Percentiles rank a stretch among this genome's conserved stretches.
phyloP scores from a whole-genome alignment of 495 filamentous ascomycete genomes.

The Talaromyces nanjingensis region DNA sequence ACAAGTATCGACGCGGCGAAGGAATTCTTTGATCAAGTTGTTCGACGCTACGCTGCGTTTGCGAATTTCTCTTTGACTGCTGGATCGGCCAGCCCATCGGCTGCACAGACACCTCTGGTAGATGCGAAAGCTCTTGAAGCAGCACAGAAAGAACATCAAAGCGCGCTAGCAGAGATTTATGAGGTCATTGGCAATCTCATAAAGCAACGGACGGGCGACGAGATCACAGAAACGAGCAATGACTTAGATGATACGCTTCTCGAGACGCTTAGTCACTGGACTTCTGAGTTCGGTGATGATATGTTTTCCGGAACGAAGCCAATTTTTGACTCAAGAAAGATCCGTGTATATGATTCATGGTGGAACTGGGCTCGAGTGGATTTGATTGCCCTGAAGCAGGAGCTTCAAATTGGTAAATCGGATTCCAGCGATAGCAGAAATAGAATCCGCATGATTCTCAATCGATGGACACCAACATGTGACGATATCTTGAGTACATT shows the following conservation, averaged over 20 bases:
- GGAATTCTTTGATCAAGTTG: slow-evolving; percentile 73
- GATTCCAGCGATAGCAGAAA: background rate
- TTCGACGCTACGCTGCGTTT: slow-evolving; percentile 80
- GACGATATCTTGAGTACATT: slow-evolving; percentile 11
- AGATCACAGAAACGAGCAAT: slow-evolving; percentile 75
- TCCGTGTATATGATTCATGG: background rate
- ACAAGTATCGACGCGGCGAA: slow-evolving; percentile 86
- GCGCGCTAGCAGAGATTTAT: slow-evolving; percentile 90
- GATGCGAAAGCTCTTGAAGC: slow-evolving; percentile 95
- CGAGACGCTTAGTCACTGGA: slow-evolving; percentile 90
- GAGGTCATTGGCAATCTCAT: slow-evolving; percentile 91
- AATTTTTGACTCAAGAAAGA: slow-evolving; percentile 52
- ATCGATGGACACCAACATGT: slow-evolving; percentile 18
- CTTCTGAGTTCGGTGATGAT: slow-evolving; percentile 87
- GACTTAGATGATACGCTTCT: slow-evolving; percentile 79
- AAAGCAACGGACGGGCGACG: slow-evolving; percentile 92
- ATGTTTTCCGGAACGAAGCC: slow-evolving; percentile 93
- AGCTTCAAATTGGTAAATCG: background rate
- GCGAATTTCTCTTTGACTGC: slow-evolving; percentile 79
- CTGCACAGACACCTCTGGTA: slow-evolving; percentile 89
- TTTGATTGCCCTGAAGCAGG: background rate
- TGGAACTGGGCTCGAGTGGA: background rate
- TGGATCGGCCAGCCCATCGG: slow-evolving; percentile 62
- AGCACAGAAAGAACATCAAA: slow-evolving; percentile 87
- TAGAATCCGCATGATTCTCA: slow-evolving; percentile 14